Evolutionary conservation across 2,329 filamentous ascomycete genomes (phyloP), one percentile per base, ranked within the genome.

Genomic region (Stagonosporopsis cucurbitacearum): DNA sequence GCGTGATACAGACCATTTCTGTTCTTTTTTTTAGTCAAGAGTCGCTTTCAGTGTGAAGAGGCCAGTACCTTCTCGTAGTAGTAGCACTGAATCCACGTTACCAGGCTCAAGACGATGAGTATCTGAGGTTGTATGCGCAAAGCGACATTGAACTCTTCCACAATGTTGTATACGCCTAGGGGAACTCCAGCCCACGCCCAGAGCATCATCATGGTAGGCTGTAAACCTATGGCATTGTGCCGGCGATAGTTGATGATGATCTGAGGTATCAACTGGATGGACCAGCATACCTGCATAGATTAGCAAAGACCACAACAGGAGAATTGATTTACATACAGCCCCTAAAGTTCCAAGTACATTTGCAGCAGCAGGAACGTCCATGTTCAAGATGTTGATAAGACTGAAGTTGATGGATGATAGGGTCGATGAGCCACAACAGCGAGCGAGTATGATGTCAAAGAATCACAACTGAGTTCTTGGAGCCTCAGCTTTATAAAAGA

Each of bases 141-240:
- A 2, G 83, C 82, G 36, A 84, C 66, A 57, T 83, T 84, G 73
- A 83, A 82, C 15, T 79, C 66, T 48, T 80, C 77, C 0, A 81
- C 80, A 32, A 85, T 84, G 60, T 84, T 85, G 69, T 85, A 85
- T 12, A 84, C 82, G 2, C 88, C 88, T 0, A 90, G 77, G 0
- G 87, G 87, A 0, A 90, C 84, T 0, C 88, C 88, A 1, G 88
- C 88, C 76, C 81, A 84, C 0, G 86, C 85, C 82, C 88, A 90
- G 2, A 89, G 79, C 69, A 90, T 82, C 87, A 90, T 90, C 87
- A 90, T 89, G 0, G 85, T 84, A 0, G 84, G 81, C 45, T 89
- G 87, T 0, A 90, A 78, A 0, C 87, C 88, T 0, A 79, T 82
- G 1, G 87, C 86, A 76, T 88, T 81, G 69, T 89, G 86, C 1